phyloP scores from a whole-genome alignment of 768 basidiomycete genomes.

The Tulasnella sp. region DNA sequence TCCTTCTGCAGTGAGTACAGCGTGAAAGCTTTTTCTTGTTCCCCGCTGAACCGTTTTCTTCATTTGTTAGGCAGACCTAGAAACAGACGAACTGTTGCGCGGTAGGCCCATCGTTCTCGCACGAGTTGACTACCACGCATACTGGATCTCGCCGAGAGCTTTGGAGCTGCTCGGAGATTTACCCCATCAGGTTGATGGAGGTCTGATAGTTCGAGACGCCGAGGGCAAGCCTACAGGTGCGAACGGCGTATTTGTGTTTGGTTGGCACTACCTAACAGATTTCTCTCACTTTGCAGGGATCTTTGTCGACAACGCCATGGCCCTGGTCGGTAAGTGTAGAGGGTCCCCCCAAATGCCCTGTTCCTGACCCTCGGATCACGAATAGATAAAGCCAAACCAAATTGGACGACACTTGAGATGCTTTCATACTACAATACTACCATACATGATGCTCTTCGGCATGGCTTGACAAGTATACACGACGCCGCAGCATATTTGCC shows the following conservation, averaged over 20 bases:
- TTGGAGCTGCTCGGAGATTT: conserved; percentile 49
- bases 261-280: not conserved
- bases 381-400: conserved; percentile 40
- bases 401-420: conserved; percentile 50
- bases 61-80: conserved; percentile 55
- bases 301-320: conserved; percentile 84
- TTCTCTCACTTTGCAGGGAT: conserved; percentile 42
- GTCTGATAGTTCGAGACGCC: conserved; percentile 60
- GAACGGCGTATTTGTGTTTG: conserved; percentile 8
- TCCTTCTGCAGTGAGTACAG: conserved; percentile 55
- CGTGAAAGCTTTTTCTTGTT: not conserved
- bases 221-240: conserved; percentile 62
- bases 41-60: not conserved
- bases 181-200: conserved; percentile 60
- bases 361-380: not conserved
- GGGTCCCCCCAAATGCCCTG: not conserved
- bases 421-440: conserved; percentile 57
- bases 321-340: conserved; percentile 41
- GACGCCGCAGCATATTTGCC: conserved; percentile 56
- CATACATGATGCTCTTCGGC: conserved; percentile 58
- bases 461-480: conserved; percentile 80
- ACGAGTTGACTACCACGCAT: conserved; percentile 76
- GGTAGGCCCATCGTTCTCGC: conserved; percentile 64
- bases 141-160: conserved; percentile 75
- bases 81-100: conserved; percentile 55